Evolutionary conservation across 805 yeast species (phyloP).

Genomic region (Blastobotrys terrestris): DNA sequence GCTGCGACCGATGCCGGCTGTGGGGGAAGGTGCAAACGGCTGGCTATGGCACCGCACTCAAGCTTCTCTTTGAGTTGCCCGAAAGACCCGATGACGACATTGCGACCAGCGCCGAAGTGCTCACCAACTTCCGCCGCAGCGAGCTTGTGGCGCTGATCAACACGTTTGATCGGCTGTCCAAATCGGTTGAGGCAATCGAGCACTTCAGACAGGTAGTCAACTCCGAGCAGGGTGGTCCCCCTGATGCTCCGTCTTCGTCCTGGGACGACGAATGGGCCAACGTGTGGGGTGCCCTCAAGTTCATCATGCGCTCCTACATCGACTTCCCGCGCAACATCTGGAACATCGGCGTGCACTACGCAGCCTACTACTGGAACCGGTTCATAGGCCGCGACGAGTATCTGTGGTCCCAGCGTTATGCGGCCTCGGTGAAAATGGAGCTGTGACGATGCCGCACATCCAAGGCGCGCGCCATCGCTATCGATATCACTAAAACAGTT

Average conservation of each 20-base stretch:
- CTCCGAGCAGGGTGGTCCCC: constrained; percentile 9
- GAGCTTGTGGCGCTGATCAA: constrained; percentile 88
- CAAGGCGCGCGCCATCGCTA: too few relatives aligned
- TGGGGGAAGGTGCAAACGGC: constrained; percentile 98
- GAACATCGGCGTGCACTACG: constrained; percentile 42
- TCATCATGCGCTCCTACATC: constrained; percentile 59
- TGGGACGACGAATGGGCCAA: constrained; percentile 46
- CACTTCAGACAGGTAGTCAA: constrained; percentile 41
- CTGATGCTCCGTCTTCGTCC: not conserved
- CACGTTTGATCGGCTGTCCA: constrained; percentile 87
- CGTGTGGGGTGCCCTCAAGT: constrained; percentile 54
- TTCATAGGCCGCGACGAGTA: constrained; percentile 54
- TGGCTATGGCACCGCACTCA: constrained; percentile 95
- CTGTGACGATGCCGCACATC: not conserved
- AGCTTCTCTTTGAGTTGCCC: constrained; percentile 74
- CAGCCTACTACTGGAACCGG: constrained; percentile 60
- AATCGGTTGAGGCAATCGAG: constrained; percentile 69
- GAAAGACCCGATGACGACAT: constrained; percentile 41
- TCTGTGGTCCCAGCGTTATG: constrained; percentile 3
- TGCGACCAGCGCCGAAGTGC: constrained; percentile 42
- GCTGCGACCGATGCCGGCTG: constrained; percentile 93
- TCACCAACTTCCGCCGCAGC: constrained; percentile 57
- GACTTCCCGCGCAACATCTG: constrained; percentile 62
- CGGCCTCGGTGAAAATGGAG: not conserved
- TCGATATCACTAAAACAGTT: not conserved